Conservation (phyloP, 2,329 filamentous ascomycete genomes). For the Pezicula neosporulosa region DNA sequence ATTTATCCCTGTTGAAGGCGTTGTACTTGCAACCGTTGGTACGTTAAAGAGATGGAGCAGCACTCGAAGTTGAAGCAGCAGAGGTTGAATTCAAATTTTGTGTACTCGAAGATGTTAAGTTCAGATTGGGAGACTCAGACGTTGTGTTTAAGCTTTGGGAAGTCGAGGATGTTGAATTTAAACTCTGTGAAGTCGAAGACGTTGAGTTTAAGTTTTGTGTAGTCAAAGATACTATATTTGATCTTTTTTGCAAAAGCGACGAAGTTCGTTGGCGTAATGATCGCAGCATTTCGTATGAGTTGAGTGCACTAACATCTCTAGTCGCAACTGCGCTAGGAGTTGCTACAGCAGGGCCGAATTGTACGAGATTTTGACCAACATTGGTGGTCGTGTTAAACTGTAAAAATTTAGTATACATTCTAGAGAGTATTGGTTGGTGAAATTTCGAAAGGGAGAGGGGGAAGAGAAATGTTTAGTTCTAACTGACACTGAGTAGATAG, state of each 20-base stretch:
- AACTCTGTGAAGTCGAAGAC: not conserved
- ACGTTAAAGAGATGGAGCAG: constrained; percentile 3
- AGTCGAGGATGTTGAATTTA: not conserved
- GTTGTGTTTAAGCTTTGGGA: not conserved
- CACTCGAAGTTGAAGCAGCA: not conserved
- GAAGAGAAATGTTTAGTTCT: not conserved
- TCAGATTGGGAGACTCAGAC: not conserved
- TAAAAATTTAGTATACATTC: not conserved
- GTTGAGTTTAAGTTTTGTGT: not conserved
- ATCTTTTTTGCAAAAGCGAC: not conserved
- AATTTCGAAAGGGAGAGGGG: no score
- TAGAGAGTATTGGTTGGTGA: not conserved
- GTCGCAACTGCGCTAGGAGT: not conserved
- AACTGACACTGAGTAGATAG: constrained; percentile 6
- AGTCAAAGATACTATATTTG: not conserved
- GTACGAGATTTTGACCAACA: constrained; percentile 1
- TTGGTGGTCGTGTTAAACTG: constrained; percentile 8
- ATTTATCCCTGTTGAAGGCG: constrained; percentile 1
- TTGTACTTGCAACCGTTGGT: not conserved
- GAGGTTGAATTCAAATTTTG: not conserved
- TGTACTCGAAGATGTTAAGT: constrained; percentile 1
- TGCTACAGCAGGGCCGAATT: constrained; percentile 1
- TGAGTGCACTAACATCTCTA: not conserved
- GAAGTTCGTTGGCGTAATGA: not conserved
- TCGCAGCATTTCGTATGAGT: not conserved